A percentile compares a stretch with the other conserved stretches of the same genome.
These are phyloP conservation scores for Aspergillus diversus DNA, from an alignment of 495 filamentous ascomycete genomes.

Conservation along the genomic window DNA sequence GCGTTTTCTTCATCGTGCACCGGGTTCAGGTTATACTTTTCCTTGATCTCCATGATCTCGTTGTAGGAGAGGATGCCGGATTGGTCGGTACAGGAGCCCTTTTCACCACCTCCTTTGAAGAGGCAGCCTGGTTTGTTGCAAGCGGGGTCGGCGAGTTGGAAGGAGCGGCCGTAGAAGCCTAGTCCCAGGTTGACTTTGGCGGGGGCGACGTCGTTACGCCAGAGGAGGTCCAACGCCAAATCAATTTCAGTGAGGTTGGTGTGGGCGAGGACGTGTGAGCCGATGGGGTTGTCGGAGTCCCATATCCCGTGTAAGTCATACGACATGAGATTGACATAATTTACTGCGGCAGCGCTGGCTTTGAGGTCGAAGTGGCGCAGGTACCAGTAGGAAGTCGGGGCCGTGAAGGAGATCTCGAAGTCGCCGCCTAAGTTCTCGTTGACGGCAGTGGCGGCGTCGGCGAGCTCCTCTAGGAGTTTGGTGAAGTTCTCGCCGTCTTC, in stretches of 20 bases:
- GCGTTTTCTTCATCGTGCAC: slow-evolving; percentile 25
- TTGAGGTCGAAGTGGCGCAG: slow-evolving; percentile 32
- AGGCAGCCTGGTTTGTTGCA: slow-evolving; percentile 36
- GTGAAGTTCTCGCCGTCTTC: slow-evolving; percentile 48
- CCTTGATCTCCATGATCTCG: slow-evolving; percentile 8
- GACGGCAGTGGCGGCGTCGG: background rate
- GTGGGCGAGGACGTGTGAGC: slow-evolving; percentile 43
- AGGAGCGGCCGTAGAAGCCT: slow-evolving; percentile 57
- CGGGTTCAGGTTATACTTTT: slow-evolving; percentile 7
- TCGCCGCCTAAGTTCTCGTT: background rate
- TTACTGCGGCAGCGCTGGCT: slow-evolving; percentile 49
- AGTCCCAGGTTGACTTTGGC: slow-evolving; percentile 49
- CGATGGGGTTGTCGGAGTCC: slow-evolving; percentile 29
- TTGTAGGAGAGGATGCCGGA: slow-evolving; percentile 33
- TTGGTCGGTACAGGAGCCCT: slow-evolving; percentile 34
- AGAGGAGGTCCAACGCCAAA: slow-evolving; percentile 49
- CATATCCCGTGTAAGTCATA: slow-evolving; percentile 46
- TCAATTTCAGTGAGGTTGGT: slow-evolving; percentile 64
- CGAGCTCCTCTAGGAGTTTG: slow-evolving; percentile 19
- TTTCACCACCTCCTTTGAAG: slow-evolving; percentile 27
- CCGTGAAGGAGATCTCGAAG: slow-evolving; percentile 41
- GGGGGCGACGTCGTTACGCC: slow-evolving; percentile 50
- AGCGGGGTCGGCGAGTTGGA: slow-evolving; percentile 27
- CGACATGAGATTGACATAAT: slow-evolving; percentile 44
- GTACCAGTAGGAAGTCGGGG: slow-evolving; percentile 43